phyloP scores from a whole-genome alignment of 192 early-diverging fungal genomes.

The Hyaloraphidium curvatum region DNA sequence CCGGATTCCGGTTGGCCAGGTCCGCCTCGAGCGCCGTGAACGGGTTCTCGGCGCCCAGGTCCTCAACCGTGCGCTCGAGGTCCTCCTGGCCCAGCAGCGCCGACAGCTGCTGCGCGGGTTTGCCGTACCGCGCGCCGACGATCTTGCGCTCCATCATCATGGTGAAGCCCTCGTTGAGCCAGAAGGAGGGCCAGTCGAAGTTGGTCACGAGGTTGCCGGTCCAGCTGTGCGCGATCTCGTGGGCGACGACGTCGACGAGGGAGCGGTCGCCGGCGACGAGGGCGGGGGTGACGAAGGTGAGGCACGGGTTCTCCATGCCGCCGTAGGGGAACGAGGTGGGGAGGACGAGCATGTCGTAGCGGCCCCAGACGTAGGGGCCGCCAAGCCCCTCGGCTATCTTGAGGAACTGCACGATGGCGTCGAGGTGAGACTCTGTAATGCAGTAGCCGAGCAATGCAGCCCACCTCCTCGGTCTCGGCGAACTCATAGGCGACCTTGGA shows the following conservation, averaged over 20 bases:
- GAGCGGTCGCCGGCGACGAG: conserved; percentile 85
- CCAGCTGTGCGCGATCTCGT: conserved; percentile 89
- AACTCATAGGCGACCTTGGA: conserved; percentile 74
- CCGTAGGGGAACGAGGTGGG: conserved; percentile 44
- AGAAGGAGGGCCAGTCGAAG: conserved; percentile 62
- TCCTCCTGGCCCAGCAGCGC: conserved; percentile 68
- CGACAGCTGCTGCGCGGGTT: conserved; percentile 54
- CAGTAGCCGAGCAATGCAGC: too few relatives aligned
- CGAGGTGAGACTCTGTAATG: too few relatives aligned
- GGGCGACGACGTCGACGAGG: conserved; percentile 84
- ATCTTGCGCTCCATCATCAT: conserved; percentile 89
- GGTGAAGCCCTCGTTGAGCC: conserved; percentile 96
- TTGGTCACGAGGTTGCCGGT: conserved; percentile 72
- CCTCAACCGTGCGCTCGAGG: conserved; percentile 45
- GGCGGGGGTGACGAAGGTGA: conserved; percentile 96
- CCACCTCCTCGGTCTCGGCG: conserved; percentile 36
- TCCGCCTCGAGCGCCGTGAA: conserved; percentile 55
- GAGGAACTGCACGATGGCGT: conserved; percentile 48
- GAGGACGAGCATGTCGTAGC: conserved; percentile 81
- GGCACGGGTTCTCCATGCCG: conserved; percentile 94
- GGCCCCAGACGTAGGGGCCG: conserved; percentile 94
- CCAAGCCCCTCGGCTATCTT: conserved; percentile 52
- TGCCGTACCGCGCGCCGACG: conserved; percentile 49
- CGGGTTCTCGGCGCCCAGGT: conserved; percentile 40
- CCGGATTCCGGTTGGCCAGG: conserved; percentile 58